Evolutionary conservation across 768 basidiomycete species (phyloP), one percentile per base, ranked within the genome.

Genomic region (Agrocybe praecox): DNA sequence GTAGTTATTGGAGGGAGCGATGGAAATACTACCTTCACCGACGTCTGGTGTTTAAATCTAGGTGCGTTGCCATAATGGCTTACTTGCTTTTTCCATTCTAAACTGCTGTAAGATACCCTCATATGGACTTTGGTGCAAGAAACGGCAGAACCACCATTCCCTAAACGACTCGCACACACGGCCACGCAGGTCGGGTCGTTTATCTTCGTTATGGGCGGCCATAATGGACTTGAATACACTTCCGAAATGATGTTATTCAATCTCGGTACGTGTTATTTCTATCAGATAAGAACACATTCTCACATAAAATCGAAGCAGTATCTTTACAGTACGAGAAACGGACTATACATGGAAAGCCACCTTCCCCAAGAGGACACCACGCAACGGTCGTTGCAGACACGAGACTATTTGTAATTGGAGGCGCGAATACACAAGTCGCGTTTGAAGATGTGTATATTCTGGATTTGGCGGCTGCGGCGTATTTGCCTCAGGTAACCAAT

Each of bases 161-260:
- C 88, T 64, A 84, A 86, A 59, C 83, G 92, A 10, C 78, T 96
- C 43, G 88, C 90, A 23, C 96, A 98, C 63, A 90, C 89, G 11
- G 82, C 94, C 14, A 94, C 94, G 0, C 92, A 90, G 69, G 90
- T 98, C 15, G 94, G 96, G 26, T 94, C 92, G 1, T 96, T 93
- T 67, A 82, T 98, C 0, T 95, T 96, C 74, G 80, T 96, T 52
- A 78, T 88, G 44, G 95, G 94, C 0, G 96, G 96, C 2, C 94
- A 96, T 72, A 89, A 96, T 60, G 90, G 92, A 5, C 71, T 74
- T 11, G 76, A 86, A 47, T 97, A 97, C 68, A 80, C 76, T 32
- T 80, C 81, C 2, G 90, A 96, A 11, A 76, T 96, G 6, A 76
- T 93, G 17, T 76, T 92, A 5, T 94, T 94, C 72, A 95, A 97